These are phyloP conservation scores for Blastomyces gilchristii DNA, from an alignment of 2,329 filamentous ascomycete species.

Conservation along the genomic window DNA sequence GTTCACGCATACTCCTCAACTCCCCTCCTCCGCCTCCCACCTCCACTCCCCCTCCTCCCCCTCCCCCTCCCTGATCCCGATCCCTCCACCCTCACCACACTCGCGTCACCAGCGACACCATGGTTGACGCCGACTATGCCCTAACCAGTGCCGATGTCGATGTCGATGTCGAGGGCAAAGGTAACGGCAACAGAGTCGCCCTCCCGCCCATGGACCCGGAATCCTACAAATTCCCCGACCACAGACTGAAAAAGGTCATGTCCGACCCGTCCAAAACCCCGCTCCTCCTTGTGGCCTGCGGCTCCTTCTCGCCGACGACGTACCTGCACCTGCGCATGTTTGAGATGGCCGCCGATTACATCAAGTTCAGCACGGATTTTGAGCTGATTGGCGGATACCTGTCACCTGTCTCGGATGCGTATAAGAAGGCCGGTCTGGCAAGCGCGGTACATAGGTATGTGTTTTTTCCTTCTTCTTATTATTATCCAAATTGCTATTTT, in stretches of 20 bases:
- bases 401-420: conserved; percentile 63
- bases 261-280: conserved; percentile 39
- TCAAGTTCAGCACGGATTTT: conserved; percentile 62
- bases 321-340: conserved; percentile 71
- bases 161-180: not conserved
- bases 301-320: conserved; percentile 62
- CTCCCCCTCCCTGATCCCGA: not conserved
- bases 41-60: not conserved
- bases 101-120: not conserved
- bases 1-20: not conserved
- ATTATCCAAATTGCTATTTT: not conserved
- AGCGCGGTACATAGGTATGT: conserved; percentile 55
- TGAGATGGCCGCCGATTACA: conserved; percentile 73
- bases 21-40: not conserved
- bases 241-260: conserved; percentile 38
- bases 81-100: not conserved
- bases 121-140: conserved; percentile 1
- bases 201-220: conserved; percentile 20
- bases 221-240: conserved; percentile 37
- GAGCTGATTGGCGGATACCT: conserved; percentile 81
- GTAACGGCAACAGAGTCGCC: not conserved
- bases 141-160: conserved; percentile 1
- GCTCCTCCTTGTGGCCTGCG: conserved; percentile 40
- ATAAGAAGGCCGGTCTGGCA: conserved; percentile 73
- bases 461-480: not conserved